A percentile compares a stretch with the other conserved stretches of the same genome.
These are phyloP conservation scores for Trypanosomatidae sp. DNA, from an alignment of 208 protist genomes.

Conservation along the genomic window DNA sequence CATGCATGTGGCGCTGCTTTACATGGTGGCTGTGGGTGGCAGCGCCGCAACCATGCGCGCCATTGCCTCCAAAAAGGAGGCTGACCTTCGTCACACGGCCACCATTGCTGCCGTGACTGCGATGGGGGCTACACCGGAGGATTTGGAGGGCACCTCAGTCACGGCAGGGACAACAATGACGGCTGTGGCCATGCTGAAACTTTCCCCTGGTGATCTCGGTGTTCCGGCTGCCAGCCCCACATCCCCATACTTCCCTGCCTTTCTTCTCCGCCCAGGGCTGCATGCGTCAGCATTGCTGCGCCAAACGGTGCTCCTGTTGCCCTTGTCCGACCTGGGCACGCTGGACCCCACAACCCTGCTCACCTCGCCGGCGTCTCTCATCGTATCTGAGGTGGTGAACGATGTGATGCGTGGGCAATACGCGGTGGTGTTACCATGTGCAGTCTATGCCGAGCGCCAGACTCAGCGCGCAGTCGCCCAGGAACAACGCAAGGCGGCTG, in stretches of 20 bases:
- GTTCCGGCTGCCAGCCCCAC: conserved; percentile 14
- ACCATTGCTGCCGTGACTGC: background rate
- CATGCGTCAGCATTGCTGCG: conserved; percentile 16
- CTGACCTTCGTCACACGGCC: conserved; percentile 53
- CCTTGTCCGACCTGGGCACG: conserved; percentile 18
- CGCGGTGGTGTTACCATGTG: conserved; percentile 39
- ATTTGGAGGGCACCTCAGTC: background rate
- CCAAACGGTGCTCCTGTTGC: conserved; percentile 26
- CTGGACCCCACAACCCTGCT: conserved; percentile 20
- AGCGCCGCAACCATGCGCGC: conserved; percentile 63
- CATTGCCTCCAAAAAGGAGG: conserved; percentile 66
- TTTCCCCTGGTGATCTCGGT: conserved; percentile 40
- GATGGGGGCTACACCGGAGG: background rate
- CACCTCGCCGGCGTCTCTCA: conserved; percentile 46
- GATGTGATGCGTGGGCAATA: conserved; percentile 44
- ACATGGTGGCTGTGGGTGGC: conserved; percentile 59
- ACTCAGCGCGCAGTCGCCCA: conserved; percentile 26
- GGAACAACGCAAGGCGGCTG: conserved; percentile 19
- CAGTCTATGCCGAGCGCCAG: conserved; percentile 38
- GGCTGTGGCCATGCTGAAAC: conserved; percentile 33
- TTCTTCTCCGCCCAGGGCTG: conserved; percentile 39
- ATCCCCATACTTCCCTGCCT: conserved; percentile 38
- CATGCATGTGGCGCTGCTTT: conserved; percentile 73
- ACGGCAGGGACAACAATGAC: conserved; percentile 22
- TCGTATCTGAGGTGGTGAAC: conserved; percentile 47